These are phyloP conservation scores for Kandelia obovata DNA, from an alignment of 345 rosid genomes.

Conservation along the genomic window DNA sequence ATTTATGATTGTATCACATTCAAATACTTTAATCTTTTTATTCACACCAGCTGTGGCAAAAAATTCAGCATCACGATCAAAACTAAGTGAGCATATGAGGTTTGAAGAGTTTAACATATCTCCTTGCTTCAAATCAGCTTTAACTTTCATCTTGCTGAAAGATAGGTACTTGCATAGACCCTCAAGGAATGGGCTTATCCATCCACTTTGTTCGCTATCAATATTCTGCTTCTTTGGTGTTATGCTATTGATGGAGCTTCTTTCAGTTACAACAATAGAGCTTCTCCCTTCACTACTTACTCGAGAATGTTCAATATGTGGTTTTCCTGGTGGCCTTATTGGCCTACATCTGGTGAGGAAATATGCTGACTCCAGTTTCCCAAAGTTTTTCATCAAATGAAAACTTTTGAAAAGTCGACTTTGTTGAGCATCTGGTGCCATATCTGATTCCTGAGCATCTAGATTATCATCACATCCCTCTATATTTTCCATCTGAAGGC, in stretches of 20 bases:
- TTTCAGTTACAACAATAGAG: conserved; percentile 64
- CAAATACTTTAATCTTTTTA: conserved; percentile 93
- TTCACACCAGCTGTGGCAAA: conserved; percentile 97
- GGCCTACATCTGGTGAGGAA: conserved; percentile 71
- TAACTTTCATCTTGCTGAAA: conserved; percentile 74
- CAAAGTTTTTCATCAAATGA: conserved; percentile 79
- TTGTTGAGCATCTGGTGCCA: conserved; percentile 43
- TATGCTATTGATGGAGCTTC: conserved; percentile 64
- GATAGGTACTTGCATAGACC: conserved; percentile 89
- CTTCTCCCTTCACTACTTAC: conserved; percentile 73
- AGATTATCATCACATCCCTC: conserved; percentile 40
- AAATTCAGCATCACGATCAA: conserved; percentile 88
- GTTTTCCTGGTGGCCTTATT: conserved; percentile 46
- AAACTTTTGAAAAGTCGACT: conserved; percentile 58
- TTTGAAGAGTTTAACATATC: conserved; percentile 83
- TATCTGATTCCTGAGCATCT: conserved; percentile 29
- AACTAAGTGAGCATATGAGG: conserved; percentile 79
- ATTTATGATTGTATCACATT: conserved; percentile 61
- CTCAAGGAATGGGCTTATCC: conserved; percentile 95
- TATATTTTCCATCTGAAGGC: conserved; percentile 24
- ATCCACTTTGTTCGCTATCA: conserved; percentile 54
- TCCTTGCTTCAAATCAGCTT: conserved; percentile 89
- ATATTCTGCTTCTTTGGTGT: conserved; percentile 40
- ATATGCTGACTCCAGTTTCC: conserved; percentile 84
- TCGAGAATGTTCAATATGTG: conserved; percentile 46